Evolutionary conservation across 768 basidiomycete genomes (phyloP).

Genomic region (Kwoniella botswanensis): DNA sequence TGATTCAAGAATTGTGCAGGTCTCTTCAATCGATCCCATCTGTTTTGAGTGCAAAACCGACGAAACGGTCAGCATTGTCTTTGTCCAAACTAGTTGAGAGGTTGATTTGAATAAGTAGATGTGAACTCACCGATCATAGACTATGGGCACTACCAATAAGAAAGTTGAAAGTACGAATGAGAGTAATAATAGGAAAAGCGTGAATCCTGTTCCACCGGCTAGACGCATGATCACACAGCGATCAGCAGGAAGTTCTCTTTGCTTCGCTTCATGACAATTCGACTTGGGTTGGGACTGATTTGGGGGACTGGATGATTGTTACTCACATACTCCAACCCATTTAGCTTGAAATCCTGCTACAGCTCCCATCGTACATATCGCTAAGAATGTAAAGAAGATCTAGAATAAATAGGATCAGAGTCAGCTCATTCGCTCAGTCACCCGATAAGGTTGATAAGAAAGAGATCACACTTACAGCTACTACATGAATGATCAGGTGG

Average conservation of each 20-base stretch:
- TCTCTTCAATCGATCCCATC: constrained; percentile 77
- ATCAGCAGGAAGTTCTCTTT: not conserved
- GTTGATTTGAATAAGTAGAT: not conserved
- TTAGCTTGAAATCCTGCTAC: constrained; percentile 87
- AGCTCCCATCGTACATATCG: constrained; percentile 88
- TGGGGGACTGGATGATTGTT: too few species aligned
- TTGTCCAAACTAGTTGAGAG: not conserved
- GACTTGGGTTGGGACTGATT: too few species aligned
- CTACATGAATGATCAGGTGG: constrained; percentile 23
- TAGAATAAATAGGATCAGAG: constrained; percentile 48
- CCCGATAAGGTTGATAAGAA: too few species aligned
- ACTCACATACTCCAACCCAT: constrained; percentile 86
- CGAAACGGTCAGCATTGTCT: not conserved
- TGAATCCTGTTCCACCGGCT: constrained; percentile 88
- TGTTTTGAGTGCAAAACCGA: constrained; percentile 49
- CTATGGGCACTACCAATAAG: constrained; percentile 68
- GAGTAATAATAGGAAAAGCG: constrained; percentile 75
- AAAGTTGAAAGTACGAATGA: constrained; percentile 76
- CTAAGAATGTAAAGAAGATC: constrained; percentile 89
- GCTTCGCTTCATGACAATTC: too few species aligned
- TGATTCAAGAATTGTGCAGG: constrained; percentile 82
- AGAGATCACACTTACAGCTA: constrained; percentile 17
- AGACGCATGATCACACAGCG: constrained; percentile 3
- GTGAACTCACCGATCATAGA: constrained; percentile 54
- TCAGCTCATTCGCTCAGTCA: not conserved